Conservation (phyloP, 768 basidiomycete genomes). For the Lactarius akahatsu region DNA sequence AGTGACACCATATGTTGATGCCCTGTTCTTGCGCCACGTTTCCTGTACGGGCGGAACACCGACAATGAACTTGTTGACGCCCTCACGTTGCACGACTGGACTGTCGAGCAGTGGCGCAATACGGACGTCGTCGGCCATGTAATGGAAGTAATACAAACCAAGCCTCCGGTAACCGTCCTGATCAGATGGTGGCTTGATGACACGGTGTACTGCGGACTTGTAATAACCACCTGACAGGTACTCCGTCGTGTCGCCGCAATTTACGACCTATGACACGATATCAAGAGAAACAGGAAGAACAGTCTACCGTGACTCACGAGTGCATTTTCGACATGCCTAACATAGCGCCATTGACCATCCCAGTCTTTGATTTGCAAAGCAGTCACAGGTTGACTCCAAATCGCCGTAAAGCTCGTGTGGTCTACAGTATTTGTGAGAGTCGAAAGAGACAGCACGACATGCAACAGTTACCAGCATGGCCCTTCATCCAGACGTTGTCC, state of each 20-base stretch:
- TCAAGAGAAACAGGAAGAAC: not conserved
- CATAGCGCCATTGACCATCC: conserved; percentile 41
- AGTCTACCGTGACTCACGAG: conserved; percentile 31
- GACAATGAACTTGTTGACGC: conserved; percentile 33
- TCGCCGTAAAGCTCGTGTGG: conserved; percentile 37
- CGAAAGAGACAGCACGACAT: not conserved
- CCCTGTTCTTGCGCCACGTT: conserved; percentile 36
- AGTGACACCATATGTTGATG: conserved; percentile 35
- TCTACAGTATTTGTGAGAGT: conserved; percentile 30
- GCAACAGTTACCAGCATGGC: conserved; percentile 36
- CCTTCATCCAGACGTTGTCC: conserved; percentile 40
- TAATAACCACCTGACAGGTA: conserved; percentile 40
- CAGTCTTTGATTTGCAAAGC: conserved; percentile 40
- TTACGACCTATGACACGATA: conserved; percentile 39
- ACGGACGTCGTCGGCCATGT: conserved; percentile 36
- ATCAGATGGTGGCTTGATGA: conserved; percentile 39
- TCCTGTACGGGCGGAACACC: conserved; percentile 35
- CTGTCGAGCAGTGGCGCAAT: conserved; percentile 35
- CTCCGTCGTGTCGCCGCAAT: conserved; percentile 39
- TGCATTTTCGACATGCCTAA: conserved; percentile 39
- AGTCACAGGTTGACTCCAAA: conserved; percentile 41
- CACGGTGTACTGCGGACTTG: conserved; percentile 41
- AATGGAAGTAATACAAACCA: conserved; percentile 39
- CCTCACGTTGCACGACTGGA: conserved; percentile 38
- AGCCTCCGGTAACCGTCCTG: conserved; percentile 38